Conservation (phyloP, 2,329 filamentous ascomycete species). For the Tricladium varicosporioides region DNA sequence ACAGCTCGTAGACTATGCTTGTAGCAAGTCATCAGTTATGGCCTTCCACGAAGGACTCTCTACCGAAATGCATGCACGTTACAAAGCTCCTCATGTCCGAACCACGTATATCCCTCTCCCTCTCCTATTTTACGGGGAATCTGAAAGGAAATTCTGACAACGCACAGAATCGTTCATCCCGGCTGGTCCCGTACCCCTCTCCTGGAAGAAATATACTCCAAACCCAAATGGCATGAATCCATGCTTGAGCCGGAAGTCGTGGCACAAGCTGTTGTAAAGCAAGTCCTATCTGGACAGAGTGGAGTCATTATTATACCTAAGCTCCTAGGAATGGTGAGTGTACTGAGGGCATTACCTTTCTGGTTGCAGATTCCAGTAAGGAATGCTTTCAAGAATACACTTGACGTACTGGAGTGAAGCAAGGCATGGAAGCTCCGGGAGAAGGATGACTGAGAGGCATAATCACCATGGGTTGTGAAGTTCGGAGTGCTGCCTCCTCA, state of each 20-base stretch:
- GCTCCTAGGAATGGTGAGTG: background rate
- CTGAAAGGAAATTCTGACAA: background rate
- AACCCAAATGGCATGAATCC: conserved; percentile 47
- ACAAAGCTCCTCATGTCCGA: conserved; percentile 62
- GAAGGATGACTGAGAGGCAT: background rate
- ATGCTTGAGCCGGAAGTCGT: conserved; percentile 60
- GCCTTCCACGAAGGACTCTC: conserved; percentile 66
- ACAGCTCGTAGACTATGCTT: conserved; percentile 58
- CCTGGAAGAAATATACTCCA: conserved; percentile 51
- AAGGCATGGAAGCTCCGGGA: no score
- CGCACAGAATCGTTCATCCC: conserved; percentile 56
- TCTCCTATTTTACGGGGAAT: background rate
- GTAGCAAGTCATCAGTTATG: conserved; percentile 64
- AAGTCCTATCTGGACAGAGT: conserved; percentile 56
- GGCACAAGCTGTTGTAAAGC: conserved; percentile 56
- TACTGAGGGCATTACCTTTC: background rate
- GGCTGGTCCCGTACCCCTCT: conserved; percentile 58
- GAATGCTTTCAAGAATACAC: background rate
- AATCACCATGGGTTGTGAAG: no score
- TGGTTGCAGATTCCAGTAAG: background rate
- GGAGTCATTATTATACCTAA: conserved; percentile 28
- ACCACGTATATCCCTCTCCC: conserved; percentile 29
- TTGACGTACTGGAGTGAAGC: background rate
- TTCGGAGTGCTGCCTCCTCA: no score
- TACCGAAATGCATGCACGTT: conserved; percentile 54